phyloP scores from a whole-genome alignment of 192 early-diverging fungal species.

The Coemansia sp. region DNA sequence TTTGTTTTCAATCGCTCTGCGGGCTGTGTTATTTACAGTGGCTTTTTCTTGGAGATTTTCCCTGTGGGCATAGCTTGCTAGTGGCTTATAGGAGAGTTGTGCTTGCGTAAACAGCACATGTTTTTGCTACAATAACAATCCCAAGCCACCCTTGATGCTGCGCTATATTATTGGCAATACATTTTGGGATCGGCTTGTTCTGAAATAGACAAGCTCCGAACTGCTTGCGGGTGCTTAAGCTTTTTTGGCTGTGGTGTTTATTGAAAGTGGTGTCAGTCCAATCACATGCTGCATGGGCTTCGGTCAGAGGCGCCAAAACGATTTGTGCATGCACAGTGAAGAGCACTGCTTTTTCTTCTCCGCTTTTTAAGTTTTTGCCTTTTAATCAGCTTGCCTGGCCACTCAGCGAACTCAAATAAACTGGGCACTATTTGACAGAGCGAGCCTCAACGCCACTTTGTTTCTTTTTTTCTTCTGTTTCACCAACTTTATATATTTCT shows the following conservation, averaged over 20 bases:
- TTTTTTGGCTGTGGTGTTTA: neutral
- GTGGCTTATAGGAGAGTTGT: no score
- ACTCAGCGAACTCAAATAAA: neutral
- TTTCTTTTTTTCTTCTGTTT: neutral
- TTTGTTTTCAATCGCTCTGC: no score
- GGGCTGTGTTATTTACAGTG: no score
- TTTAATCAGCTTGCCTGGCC: neutral
- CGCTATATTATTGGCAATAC: no score
- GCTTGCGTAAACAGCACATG: no score
- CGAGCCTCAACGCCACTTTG: neutral
- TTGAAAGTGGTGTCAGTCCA: neutral
- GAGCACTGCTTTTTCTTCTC: neutral
- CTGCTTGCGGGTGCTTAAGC: neutral
- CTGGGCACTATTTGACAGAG: neutral
- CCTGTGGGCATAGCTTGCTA: no score
- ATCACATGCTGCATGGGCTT: neutral
- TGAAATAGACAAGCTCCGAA: no score
- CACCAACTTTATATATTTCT: neutral
- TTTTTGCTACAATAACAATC: no score
- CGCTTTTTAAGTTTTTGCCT: constrained; percentile 1
- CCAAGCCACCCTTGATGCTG: no score
- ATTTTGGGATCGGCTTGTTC: no score
- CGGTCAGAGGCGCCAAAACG: neutral
- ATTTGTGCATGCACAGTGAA: neutral
- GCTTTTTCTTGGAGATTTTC: no score